Conservation (phyloP, 306 rosid genomes). For the Medicago truncatula region DNA sequence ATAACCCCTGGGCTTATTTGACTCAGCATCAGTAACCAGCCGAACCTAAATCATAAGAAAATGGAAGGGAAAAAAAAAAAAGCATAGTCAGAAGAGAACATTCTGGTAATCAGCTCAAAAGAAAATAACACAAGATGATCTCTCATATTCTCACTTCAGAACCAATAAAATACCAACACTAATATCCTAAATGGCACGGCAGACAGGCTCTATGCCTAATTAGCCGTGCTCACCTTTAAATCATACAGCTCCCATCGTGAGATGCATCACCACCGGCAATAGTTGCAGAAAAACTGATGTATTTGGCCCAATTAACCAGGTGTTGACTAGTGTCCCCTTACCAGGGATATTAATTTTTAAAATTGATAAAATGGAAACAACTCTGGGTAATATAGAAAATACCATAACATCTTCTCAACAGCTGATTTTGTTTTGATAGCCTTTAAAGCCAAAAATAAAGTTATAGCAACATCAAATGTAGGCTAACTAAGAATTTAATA, state of each 20-base stretch:
- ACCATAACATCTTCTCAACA: conserved; percentile 78
- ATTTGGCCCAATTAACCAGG: conserved; percentile 90
- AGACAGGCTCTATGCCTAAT: conserved; percentile 99
- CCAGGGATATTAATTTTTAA: conserved; percentile 74
- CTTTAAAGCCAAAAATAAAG: conserved; percentile 68
- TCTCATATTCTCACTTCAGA: conserved; percentile 40
- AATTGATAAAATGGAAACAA: conserved; percentile 52
- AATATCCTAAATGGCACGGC: conserved; percentile 99
- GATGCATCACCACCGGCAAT: conserved; percentile 99
- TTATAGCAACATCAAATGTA: conserved; percentile 76
- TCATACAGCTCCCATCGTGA: conserved; percentile 82
- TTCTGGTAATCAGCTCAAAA: conserved; percentile 39
- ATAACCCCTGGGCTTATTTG: conserved; percentile 92
- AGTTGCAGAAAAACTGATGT: conserved; percentile 89
- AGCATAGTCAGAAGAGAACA: conserved; percentile 43
- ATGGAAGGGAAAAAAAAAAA: not conserved
- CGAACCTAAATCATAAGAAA: conserved; percentile 66
- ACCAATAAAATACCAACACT: conserved; percentile 36
- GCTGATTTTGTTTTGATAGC: conserved; percentile 69
- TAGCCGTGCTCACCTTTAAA: conserved; percentile 99
- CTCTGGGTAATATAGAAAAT: conserved; percentile 61
- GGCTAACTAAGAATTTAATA: conserved; percentile 55
- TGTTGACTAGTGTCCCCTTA: conserved; percentile 94
- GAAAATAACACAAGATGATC: conserved; percentile 33
- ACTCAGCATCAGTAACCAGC: conserved; percentile 67